Evolutionary conservation across 306 rosid species (phyloP).

Genomic region (Styphnolobium japonicum): DNA sequence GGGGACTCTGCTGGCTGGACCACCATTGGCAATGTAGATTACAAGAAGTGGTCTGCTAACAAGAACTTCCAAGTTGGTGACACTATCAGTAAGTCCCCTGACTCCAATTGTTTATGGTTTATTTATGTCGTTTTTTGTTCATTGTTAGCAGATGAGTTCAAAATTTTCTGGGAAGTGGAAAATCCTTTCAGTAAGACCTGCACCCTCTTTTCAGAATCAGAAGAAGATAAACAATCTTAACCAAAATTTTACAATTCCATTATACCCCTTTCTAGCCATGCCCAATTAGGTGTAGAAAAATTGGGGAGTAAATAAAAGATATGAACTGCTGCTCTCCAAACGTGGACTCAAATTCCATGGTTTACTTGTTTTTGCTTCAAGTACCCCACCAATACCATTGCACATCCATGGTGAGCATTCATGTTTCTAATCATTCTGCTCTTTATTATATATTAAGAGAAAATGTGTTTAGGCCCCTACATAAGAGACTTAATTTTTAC

Average conservation of each 20-base stretch:
- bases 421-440: not conserved
- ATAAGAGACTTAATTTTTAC: not conserved
- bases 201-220: not conserved
- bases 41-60: constrained; percentile 63
- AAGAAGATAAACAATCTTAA: not conserved
- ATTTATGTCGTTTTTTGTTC: not conserved
- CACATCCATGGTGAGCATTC: not conserved
- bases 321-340: too few species aligned
- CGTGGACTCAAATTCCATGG: not conserved
- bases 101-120: not conserved
- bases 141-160: not conserved
- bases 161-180: not conserved
- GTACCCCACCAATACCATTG: not conserved
- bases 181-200: not conserved
- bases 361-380: not conserved
- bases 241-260: not conserved
- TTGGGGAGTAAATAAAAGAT: too few species aligned
- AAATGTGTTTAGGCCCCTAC: not conserved
- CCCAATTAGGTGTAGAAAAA: not conserved
- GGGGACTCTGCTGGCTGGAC: constrained; percentile 90
- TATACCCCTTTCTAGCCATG: not conserved
- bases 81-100: constrained; percentile 50
- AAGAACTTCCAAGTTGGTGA: constrained; percentile 65
- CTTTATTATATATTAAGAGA: not conserved
- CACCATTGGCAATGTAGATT: constrained; percentile 47